Evolutionary conservation across 1,139 yeast genomes (phyloP).

Genomic region (Lodderomyces elongisporus): DNA sequence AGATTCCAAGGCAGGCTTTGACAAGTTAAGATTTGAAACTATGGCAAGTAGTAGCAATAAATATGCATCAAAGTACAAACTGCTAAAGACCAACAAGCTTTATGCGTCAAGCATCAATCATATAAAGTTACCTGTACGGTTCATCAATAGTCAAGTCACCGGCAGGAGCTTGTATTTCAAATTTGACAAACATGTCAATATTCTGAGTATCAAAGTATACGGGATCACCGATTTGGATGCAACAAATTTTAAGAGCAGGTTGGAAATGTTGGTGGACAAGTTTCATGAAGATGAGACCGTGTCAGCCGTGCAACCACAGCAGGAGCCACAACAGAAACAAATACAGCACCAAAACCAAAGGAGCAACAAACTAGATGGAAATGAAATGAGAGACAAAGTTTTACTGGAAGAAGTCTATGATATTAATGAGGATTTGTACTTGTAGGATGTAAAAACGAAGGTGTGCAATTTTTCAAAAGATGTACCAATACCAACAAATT

Average conservation of each 20-base stretch:
- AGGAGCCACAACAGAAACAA: neutral
- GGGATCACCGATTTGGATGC: slow-evolving; percentile 35
- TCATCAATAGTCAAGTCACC: slow-evolving; percentile 31
- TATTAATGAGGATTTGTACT: slow-evolving; percentile 11
- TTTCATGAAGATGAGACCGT: slow-evolving; percentile 13
- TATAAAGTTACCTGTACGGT: slow-evolving; percentile 30
- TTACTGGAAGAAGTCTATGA: slow-evolving; percentile 8
- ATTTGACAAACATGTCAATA: slow-evolving; percentile 14
- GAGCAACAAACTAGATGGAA: slow-evolving; percentile 2
- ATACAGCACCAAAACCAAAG: slow-evolving; percentile 1
- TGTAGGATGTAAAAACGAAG: slow-evolving; percentile 6
- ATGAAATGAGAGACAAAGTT: slow-evolving; percentile 1
- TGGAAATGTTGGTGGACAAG: slow-evolving; percentile 20
- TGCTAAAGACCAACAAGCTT: slow-evolving; percentile 24
- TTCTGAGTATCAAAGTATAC: slow-evolving; percentile 28
- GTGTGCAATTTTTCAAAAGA: no score
- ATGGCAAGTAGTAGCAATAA: slow-evolving; percentile 18
- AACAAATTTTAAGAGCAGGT: slow-evolving; percentile 24
- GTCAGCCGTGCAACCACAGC: slow-evolving; percentile 4
- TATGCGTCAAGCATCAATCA: slow-evolving; percentile 18
- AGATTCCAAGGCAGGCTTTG: slow-evolving; percentile 8
- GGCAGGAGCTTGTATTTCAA: slow-evolving; percentile 34
- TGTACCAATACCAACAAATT: no score
- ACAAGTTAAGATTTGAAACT: slow-evolving; percentile 7
- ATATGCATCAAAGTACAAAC: slow-evolving; percentile 22